Evolutionary conservation across 2,329 filamentous ascomycete genomes (phyloP), one percentile per base, ranked within the genome.

Genomic region (Cercospora berteroae): DNA sequence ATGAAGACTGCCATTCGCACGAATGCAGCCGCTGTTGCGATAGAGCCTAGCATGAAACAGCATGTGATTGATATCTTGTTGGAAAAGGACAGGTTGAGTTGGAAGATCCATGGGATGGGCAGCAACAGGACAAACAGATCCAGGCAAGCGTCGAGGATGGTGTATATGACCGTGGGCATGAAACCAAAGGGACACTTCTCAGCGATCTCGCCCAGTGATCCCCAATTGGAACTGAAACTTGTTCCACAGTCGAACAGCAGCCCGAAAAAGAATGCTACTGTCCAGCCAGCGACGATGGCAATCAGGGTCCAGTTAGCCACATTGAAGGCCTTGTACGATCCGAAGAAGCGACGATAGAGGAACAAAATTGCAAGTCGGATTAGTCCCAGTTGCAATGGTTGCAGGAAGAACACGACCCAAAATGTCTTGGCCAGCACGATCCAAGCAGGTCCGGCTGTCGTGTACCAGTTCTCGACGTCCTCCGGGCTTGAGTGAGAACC

Each of bases 1-100:
- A 69, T 69, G 44, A 69, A 66, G 4, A 69, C 65, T 4, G 64
- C 56, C 67, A 69, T 69, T 18, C 67, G 59, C 13, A 69, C 60
- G 31, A 69, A 69, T n/a, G 67, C 67, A 25, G 67, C 67, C 23
- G 67, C 64, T 18, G 67, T 69, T 9, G 67, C 67, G 12, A 67
- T 67, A 10, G 48, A 60, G 4, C 65, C 65, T 8, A 69, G 64
- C 31, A 69, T 31, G 56, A 69, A 69, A 48, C 67, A 69, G 31
- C 64, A 64, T 27, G 42, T 52, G 27, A 69, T 66, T 3, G 67
- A 69, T 36, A 69, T 29, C 56, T 69, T 66, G 27, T 69, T 69
- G 1, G 60, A 36, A 20, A 66, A 16, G 13, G 64, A 63, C 44
- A 69, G 23, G 27, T 69, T 66, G 12, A 69, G 67, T 10, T 66